Evolutionary conservation across 164 flowering plant genomes (phyloP).

Genomic region (Vitis riparia): DNA sequence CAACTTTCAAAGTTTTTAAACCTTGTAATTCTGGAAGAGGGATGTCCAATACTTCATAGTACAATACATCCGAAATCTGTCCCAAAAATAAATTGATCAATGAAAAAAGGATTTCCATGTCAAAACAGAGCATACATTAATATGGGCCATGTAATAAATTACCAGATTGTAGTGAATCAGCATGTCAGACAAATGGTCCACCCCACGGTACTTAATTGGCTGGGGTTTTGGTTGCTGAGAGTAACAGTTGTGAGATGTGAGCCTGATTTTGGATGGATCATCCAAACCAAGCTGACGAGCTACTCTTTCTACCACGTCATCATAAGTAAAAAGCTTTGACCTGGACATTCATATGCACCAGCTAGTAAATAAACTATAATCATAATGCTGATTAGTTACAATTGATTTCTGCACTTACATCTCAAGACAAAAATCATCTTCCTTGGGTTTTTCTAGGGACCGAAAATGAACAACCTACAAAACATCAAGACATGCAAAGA

Average conservation of each 20-base stretch:
- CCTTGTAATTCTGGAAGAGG: constrained; percentile 20
- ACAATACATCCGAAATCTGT: no score
- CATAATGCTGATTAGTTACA: no score
- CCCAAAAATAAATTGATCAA: no score
- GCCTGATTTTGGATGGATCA: constrained; percentile 77
- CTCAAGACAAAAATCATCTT: constrained; percentile 66
- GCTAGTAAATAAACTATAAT: neutral
- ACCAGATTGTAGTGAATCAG: neutral
- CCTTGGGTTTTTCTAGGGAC: constrained; percentile 63
- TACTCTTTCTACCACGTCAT: constrained; percentile 81
- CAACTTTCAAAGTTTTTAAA: constrained; percentile 32
- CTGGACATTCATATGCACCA: constrained; percentile 23
- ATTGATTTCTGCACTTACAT: constrained; percentile 36
- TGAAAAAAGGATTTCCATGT: no score
- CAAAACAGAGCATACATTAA: no score
- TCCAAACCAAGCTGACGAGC: constrained; percentile 73
- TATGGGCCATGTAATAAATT: no score
- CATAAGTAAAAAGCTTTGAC: constrained; percentile 72
- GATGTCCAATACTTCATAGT: constrained; percentile 8
- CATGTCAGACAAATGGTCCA: constrained; percentile 58
- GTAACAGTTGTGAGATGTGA: constrained; percentile 78
- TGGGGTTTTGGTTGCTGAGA: constrained; percentile 75
- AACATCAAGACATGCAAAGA: constrained; percentile 5
- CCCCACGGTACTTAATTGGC: constrained; percentile 63
- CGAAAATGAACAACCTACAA: constrained; percentile 67